Base-by-base conservation (phyloP, 768 basidiomycete genomes). In the Suillus placidus region DNA sequence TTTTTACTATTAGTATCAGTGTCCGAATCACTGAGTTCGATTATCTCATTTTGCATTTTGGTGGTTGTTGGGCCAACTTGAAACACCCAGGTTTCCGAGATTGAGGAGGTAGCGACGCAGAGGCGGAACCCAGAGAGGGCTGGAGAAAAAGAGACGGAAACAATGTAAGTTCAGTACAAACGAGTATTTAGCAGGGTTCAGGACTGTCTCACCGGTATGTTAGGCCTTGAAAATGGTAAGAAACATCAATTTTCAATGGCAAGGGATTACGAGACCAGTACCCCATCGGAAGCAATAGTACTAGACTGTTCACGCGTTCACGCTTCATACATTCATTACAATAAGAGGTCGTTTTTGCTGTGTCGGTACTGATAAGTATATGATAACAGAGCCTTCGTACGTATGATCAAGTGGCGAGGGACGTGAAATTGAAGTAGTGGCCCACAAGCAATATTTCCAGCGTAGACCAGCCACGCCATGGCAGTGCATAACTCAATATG, bases 21-120 rank as follows among this genome's bases (percentile, higher is more conserved):
- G 16, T 52, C 64, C 2, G 43, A 65, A 34, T 54, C 61, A 23
- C 45, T 65, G 23, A 38, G 62, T 30, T 63, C 35, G 49, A 63
- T 63, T 14, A 40, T 37, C 13, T 47, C 49, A 49, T 62, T 37
- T 34, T 65, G 43, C 57, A 37, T 63, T 65, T 51, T 26, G 30
- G 14, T 32, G 18, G 13, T 18, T 7, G 23, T 14, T 61, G 16
- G 10, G n/a, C 45, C 45, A 47, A 47, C n/a, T n/a, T n/a, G n/a
- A 13, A 32, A 37, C 49, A 51, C 49, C 49, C 23, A 51, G 49
- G 26, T 26, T 51, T 32, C 26, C 8, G 30, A 54, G 52, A 32
- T 16, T 2, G 34, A 52, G 34, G 51, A 20, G 32, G 49, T 32
- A 9, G n/a, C 14, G 13, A 6, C 9, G 14, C 10, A 13, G 30